Base-by-base conservation (phyloP, 2,329 filamentous ascomycete genomes). In the Pyricularia sp. region DNA sequence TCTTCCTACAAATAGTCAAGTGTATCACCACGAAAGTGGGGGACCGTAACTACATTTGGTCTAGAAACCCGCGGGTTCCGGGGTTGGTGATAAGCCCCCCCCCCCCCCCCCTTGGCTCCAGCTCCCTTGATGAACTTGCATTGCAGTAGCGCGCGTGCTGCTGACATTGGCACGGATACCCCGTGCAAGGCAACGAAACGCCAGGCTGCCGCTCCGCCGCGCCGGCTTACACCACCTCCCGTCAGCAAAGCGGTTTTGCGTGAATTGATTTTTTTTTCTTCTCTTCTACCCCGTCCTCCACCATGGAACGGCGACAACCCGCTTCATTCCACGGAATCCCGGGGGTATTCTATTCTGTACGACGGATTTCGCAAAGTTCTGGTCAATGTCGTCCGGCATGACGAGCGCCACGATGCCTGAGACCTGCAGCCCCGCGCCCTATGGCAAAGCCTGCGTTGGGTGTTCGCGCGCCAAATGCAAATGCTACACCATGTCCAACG, bases 401-500 rank as follows among this genome's bases (percentile, higher is more conserved):
- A 20, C 36, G 2, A 14, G 31, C 3, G 1, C 64, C 28, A 42
- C 25, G 64, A 26, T 50, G 25, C 17, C 58, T 11, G 58, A 64
- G 20, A 36, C 26, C 4, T 68, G 30, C 58, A 28, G 55, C 14
- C 66, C 58, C n/a, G 66, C 66, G 6, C 55, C 66, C 3, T 64
- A 68, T 31, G 66, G 66, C 55, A 30, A 33, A 23, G 58, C 66
- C 11, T 68, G 66, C 30, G 10, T 33, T 14, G 58, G 30, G 12
- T 68, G 66, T 25, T n/a, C 58, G n/a, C 66, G 66, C 14, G 66
- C 28, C 11, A 68, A 68, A 23, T 64, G 66, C 12, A 64, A 68
- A 64, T 68, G 31, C 66, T 64, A 28, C 31, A 31, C 31, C n/a
- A 58, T 31, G 58, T 20, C 64, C 3, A 42, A 68, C 12, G 66